Evolutionary conservation across 2,329 filamentous ascomycete genomes (phyloP).

Genomic region (Aphanocladium album): DNA sequence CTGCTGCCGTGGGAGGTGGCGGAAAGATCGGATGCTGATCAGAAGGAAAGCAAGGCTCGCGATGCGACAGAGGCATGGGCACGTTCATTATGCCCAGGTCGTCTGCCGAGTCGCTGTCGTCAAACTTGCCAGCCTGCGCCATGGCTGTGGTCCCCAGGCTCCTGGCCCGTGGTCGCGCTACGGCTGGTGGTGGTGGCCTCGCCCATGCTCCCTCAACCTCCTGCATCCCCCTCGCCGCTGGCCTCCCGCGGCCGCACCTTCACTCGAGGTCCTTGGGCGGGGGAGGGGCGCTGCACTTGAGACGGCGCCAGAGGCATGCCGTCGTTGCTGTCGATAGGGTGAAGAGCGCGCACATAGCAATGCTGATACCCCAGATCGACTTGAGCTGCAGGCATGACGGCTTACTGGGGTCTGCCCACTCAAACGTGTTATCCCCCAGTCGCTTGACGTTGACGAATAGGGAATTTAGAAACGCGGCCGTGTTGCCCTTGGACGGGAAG

Average conservation of each 20-base stretch:
- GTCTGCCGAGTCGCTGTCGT: constrained; percentile 24
- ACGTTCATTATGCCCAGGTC: constrained; percentile 22
- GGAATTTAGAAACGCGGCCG: constrained; percentile 40
- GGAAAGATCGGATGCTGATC: constrained; percentile 12
- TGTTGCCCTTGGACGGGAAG: constrained; percentile 37
- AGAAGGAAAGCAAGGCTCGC: constrained; percentile 23
- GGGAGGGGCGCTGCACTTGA: constrained; percentile 33
- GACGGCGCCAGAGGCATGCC: constrained; percentile 57
- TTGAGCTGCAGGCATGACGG: constrained; percentile 78
- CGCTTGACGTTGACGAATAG: constrained; percentile 37
- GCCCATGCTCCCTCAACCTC: background rate
- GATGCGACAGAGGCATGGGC: constrained; percentile 15
- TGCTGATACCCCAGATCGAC: constrained; percentile 79
- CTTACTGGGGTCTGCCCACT: constrained; percentile 48
- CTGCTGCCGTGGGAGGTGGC: constrained; percentile 33
- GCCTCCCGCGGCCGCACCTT: constrained; percentile 42
- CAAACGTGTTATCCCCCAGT: constrained; percentile 28
- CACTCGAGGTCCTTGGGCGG: constrained; percentile 46
- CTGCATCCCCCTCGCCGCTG: constrained; percentile 17
- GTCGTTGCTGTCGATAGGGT: constrained; percentile 56
- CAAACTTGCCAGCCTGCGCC: constrained; percentile 28
- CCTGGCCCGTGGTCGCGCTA: constrained; percentile 17
- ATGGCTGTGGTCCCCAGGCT: constrained; percentile 36
- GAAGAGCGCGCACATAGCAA: constrained; percentile 70
- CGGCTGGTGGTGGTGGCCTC: background rate